Conservation (phyloP, 306 rosid genomes). For the Betula pendula region DNA sequence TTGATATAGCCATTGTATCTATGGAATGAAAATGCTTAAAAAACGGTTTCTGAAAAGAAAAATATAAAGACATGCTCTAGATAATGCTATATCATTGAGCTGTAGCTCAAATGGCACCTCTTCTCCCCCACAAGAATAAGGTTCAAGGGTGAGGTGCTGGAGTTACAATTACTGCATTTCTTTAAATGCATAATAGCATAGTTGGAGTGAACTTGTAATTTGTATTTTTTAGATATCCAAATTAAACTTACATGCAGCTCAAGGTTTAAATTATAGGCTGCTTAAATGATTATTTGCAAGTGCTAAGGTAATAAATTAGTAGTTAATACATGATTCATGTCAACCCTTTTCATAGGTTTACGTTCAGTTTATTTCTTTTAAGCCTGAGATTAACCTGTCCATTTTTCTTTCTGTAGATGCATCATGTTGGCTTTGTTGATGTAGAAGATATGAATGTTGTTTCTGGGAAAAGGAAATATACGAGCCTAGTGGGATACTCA, state of each 20-base stretch:
- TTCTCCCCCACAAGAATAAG: too few species aligned
- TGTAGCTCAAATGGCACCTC: not conserved
- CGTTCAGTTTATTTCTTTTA: too few species aligned
- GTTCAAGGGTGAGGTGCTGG: not conserved
- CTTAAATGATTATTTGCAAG: not conserved
- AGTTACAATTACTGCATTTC: too few species aligned
- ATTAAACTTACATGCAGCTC: not conserved
- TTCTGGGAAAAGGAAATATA: constrained; percentile 68
- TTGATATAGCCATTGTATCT: not conserved
- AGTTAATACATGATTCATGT: not conserved
- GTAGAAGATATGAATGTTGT: constrained; percentile 81
- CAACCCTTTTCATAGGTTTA: too few species aligned
- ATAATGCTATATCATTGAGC: not conserved
- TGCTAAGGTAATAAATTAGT: not conserved
- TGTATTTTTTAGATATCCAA: not conserved
- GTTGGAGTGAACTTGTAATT: not conserved
- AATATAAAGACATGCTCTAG: not conserved
- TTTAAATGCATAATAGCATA: not conserved
- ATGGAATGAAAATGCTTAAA: not conserved
- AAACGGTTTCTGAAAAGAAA: not conserved
- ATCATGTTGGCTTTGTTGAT: constrained; percentile 88
- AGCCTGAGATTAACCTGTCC: constrained; percentile 18
- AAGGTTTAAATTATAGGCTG: not conserved
- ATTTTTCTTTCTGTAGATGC: constrained; percentile 61
- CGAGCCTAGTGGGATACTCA: constrained; percentile 79